A percentile compares a stretch with the other conserved stretches of the same genome.
Conservation (phyloP, 305 asterid species). For the Fraxinus velutina region DNA sequence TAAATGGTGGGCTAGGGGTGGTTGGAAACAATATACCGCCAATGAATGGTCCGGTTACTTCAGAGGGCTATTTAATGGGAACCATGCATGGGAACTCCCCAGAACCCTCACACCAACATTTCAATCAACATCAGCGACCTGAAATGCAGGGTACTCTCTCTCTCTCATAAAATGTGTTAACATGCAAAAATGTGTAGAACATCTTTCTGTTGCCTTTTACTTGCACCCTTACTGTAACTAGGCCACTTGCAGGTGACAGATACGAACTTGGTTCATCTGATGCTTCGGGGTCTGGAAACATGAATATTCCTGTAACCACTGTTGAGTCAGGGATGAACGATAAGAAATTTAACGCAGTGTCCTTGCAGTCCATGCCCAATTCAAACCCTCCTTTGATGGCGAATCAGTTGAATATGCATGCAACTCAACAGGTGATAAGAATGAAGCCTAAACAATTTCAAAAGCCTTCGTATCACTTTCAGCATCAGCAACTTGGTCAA, state of each 20-base stretch:
- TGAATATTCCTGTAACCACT: constrained; percentile 46
- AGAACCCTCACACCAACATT: constrained; percentile 50
- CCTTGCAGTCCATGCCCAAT: constrained; percentile 52
- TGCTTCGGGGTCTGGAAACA: constrained; percentile 65
- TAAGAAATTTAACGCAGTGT: constrained; percentile 44
- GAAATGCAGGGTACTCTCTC: constrained; percentile 49
- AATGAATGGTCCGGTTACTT: constrained; percentile 36
- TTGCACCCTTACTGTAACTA: constrained; percentile 20
- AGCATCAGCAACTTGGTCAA: constrained; percentile 54
- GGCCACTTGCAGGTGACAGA: constrained; percentile 65
- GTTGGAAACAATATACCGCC: constrained; percentile 41
- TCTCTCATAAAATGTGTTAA: constrained; percentile 17
- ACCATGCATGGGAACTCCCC: constrained; percentile 55
- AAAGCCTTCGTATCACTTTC: constrained; percentile 58
- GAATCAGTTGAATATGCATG: constrained; percentile 48
- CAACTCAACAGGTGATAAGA: constrained; percentile 50
- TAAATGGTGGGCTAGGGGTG: constrained; percentile 44
- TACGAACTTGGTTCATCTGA: constrained; percentile 53
- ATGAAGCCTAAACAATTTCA: constrained; percentile 51
- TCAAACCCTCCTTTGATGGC: constrained; percentile 50
- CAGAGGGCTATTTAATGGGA: constrained; percentile 58
- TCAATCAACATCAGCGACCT: constrained; percentile 63
- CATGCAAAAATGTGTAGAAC: background rate
- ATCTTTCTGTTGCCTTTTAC: constrained; percentile 17
- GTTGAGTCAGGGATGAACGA: constrained; percentile 40